Evolutionary conservation across 23 red algal genomes (phyloP), one percentile per base, ranked within the genome.

Genomic region (Gracilaria domingensis): DNA sequence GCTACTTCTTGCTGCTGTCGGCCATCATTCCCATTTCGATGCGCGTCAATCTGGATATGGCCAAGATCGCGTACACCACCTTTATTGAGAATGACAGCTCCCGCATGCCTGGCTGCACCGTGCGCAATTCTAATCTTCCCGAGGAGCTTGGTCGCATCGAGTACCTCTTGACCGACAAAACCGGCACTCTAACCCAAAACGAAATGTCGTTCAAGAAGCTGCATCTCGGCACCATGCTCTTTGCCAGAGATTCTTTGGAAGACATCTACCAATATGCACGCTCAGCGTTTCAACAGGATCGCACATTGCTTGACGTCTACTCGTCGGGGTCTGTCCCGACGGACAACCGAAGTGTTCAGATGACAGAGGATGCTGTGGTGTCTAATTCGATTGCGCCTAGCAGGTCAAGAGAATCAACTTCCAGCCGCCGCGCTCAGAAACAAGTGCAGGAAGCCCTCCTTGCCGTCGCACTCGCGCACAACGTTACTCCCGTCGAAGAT

Each of bases 181-280:
- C 97, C 0, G 97, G 97, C 36, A 98, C 97, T 21, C 50, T 98
- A 23, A 98, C 97, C 3, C 93, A 96, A 45, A 98, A 98, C 44
- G 93, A 98, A 70, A 98, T 98, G 97, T 93, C 83, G 4, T 96
- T 98, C 74, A 98, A 98, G 81, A 98, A 98, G 53, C 77, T 98
- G 29, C 97, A 98, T 64, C 86, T 98, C 8, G 97, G 93, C 26
- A 87, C 87, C 48, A 90, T 96, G 72, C 75, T 98, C 1, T 98
- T 98, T 90, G 87, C 88, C 30, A 23, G 92, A n/a, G 97, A 98
- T 28, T 77, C 84, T 23, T 44, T 96, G 36, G 93, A 91, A n/a
- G 97, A 98, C 75, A 69, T 98, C 6, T 81, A 89, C 32, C 72
- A 90, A 59, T 94, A 94, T 53, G 91, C 82, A 29, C 67, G 58